Percentiles rank a stretch among this genome's conserved stretches.
Evolutionary conservation across 352 stramenopile genomes (phyloP).

Genomic region (Phytophthora cactorum): DNA sequence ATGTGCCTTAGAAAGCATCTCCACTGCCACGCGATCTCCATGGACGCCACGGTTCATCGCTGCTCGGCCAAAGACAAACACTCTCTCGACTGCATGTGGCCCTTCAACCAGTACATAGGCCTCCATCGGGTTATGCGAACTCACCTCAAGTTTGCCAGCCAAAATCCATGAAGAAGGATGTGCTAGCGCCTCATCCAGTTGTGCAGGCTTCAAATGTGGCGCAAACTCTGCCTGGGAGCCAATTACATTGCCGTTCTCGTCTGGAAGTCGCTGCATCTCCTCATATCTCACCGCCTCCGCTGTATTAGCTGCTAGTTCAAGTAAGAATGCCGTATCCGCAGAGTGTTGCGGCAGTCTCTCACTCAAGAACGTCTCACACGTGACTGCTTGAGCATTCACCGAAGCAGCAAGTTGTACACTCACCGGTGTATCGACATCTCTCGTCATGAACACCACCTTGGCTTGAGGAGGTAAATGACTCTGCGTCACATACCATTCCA

Average conservation of each 20-base stretch:
- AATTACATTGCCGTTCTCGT: conserved; percentile 34
- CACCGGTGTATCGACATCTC: conserved; percentile 50
- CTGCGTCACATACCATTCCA: conserved; percentile 66
- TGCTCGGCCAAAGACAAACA: conserved; percentile 78
- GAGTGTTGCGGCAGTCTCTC: conserved; percentile 44
- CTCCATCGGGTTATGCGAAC: conserved; percentile 73
- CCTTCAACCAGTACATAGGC: conserved; percentile 69
- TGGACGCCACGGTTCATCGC: conserved; percentile 98
- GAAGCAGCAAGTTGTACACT: conserved; percentile 41
- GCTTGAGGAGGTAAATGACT: conserved; percentile 43
- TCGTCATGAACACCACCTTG: conserved; percentile 65
- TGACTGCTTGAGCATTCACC: conserved; percentile 60
- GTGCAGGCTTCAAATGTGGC: conserved; percentile 48
- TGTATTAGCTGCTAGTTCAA: conserved; percentile 69
- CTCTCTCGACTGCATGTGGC: conserved; percentile 49
- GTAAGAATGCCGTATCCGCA: conserved; percentile 44
- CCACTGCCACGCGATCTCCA: conserved; percentile 96
- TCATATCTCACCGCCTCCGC: conserved; percentile 61
- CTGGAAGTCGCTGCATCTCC: conserved; percentile 36
- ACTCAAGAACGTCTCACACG: conserved; percentile 59
- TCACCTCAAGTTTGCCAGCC: conserved; percentile 72
- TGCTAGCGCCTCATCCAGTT: conserved; percentile 47
- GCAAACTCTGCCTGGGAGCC: conserved; percentile 48
- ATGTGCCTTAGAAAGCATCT: conserved; percentile 84
- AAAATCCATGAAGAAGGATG: conserved; percentile 37